Base-by-base conservation (phyloP, 768 basidiomycete species). In the Lentinula sp. region DNA sequence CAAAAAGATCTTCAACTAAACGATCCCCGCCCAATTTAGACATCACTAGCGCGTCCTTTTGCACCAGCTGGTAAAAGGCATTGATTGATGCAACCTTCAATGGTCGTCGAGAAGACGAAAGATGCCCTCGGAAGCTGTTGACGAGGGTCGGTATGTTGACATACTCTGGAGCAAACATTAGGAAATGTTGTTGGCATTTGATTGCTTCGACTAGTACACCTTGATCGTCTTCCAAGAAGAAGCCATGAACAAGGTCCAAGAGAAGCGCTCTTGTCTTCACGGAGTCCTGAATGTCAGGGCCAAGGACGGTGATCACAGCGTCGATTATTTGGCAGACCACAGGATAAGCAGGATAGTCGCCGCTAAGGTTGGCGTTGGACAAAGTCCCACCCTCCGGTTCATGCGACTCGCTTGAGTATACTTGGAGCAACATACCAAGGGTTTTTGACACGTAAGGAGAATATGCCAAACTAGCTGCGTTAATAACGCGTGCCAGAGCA, bases 61-160 rank as follows among this genome's bases (percentile, higher is more conserved):
- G 97, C 0, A 98, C 94, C 32, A 98, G 90, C 67, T 98, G 95
- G 71, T 99, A 99, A 6, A 99, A 76, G 0, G 92, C 94, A 69
- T 98, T 93, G 72, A 98, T 96, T 0, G 95, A 92, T 10, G 95
- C 95, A 5, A 96, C 81, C 73, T 95, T 97, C 59, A 97, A 81
- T 5, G 93, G 91, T 43, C 93, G 77, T 15, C 91, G 82, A 8
- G 88, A 80, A 0, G 94, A 96, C 0, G 85, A 83, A 20, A 98
- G 81, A 72, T 98, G 85, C 1, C 78, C 75, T 48, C 91, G 82
- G 73, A 98, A 93, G 39, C 81, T 86, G 45, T 81, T 76, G 28
- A 98, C 89, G 7, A 95, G 80, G 41, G 85, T 84, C 0, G 93
- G 90, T 12, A 95, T 83, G 62, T 94, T 81, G 60, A 93, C 85